phyloP scores from a whole-genome alignment of 1,139 yeast genomes.

The Yamadazyma oceani region DNA sequence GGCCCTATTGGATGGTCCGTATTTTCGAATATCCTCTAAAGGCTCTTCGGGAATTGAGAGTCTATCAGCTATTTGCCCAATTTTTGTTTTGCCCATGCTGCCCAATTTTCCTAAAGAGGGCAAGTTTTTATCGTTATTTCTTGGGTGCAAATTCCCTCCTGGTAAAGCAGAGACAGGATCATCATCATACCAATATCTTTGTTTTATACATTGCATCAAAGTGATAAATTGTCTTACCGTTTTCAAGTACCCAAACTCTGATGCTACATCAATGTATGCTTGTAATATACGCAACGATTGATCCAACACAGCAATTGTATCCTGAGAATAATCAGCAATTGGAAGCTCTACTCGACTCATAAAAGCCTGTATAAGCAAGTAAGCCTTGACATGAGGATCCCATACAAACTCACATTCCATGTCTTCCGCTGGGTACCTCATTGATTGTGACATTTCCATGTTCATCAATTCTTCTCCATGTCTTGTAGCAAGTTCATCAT shows the following conservation, averaged over 20 bases:
- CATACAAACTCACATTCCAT: constrained; percentile 70
- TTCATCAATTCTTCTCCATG: constrained; percentile 95
- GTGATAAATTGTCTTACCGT: constrained; percentile 61
- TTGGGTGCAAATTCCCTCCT: constrained; percentile 48
- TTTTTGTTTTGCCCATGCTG: constrained; percentile 23
- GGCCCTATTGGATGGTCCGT: constrained; percentile 21
- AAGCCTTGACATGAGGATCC: constrained; percentile 96
- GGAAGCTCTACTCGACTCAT: constrained; percentile 84
- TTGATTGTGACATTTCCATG: constrained; percentile 79
- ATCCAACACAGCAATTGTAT: constrained; percentile 88
- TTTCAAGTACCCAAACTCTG: constrained; percentile 73
- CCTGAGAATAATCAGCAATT: constrained; percentile 93
- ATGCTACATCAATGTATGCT: constrained; percentile 86
- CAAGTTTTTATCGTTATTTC: constrained; percentile 10
- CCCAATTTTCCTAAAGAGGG: constrained; percentile 15
- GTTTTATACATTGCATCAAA: constrained; percentile 86
- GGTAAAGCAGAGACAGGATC: constrained; percentile 71
- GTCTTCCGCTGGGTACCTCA: constrained; percentile 75
- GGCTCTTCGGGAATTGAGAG: constrained; percentile 27
- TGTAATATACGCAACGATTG: constrained; percentile 93
- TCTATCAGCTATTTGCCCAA: constrained; percentile 32
- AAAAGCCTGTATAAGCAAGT: constrained; percentile 80
- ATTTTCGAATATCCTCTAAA: constrained; percentile 20
- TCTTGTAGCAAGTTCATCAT: constrained; percentile 88
- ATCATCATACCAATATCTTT: constrained; percentile 83